Base-by-base conservation (phyloP, 257 asterid species). In the Solanum bulbocastanum region DNA sequence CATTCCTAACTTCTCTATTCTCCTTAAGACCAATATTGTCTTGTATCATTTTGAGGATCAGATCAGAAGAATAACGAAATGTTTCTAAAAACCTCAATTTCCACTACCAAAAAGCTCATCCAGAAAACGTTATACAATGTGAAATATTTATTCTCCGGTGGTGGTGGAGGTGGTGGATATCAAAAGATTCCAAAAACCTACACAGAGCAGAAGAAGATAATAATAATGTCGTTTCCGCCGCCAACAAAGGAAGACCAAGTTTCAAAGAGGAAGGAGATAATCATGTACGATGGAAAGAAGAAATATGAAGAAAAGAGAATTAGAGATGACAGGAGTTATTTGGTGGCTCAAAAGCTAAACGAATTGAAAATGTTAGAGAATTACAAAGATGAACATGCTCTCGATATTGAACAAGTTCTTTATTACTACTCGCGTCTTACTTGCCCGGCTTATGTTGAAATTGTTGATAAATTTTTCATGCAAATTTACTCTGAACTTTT, bases 381-480 rank as follows among this genome's bases (percentile, higher is more conserved):
- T 18, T 71, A 87, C 12, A 86, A 91, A 56, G 89, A 39, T 7
- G 90, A 91, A 11, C 92, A 89, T 44, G 89, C 49, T 7, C n/a
- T 89, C 87, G 93, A 91, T 56, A 73, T 91, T 76, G 90, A 91
- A 76, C 91, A 90, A 30, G 89, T 90, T 76, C 86, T 89, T 83
- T 91, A 90, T 27, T 87, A 91, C 60, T 91, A 92, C 16, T 90
- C 91, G 15, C 89, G 87, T 36, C 86, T 93, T 23, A 92, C 94
- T 10, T 90, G 91, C 72, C 95, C 94, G 3, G 90, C 86, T 13
- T 94, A 92, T 87, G 87, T 92, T 76, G 95, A 93, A 12, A 89
- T 93, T 83, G 96, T 94, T 8, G 95, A 93, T 82, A 92, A 89
- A 40, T 93, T 94, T 85, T 91, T 92, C 89, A 84, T 88, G 89